Evolutionary conservation across 2,329 filamentous ascomycete genomes (phyloP).

Genomic region (Calonectria leucothoes): DNA sequence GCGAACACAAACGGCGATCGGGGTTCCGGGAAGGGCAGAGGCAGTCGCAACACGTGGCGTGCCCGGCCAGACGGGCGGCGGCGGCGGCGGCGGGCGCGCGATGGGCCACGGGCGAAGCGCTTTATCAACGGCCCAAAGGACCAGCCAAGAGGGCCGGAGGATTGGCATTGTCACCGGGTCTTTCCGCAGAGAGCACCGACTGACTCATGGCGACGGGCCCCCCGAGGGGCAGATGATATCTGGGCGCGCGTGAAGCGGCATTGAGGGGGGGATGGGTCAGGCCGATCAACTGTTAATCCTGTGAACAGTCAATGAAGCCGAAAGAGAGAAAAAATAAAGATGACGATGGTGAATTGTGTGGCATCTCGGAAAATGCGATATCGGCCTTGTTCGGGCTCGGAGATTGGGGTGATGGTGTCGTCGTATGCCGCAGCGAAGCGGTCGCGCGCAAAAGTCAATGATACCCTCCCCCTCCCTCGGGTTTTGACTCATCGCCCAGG

Average conservation of each 20-base stretch:
- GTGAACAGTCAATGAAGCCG: neutral
- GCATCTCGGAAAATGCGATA: neutral
- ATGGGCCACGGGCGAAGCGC: neutral
- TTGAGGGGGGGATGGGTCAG: slow-evolving; percentile 40
- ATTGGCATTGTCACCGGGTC: neutral
- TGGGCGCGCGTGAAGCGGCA: slow-evolving; percentile 60
- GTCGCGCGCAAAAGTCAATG: slow-evolving; percentile 2
- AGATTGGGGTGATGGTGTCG: neutral
- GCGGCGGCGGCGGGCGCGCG: too few species aligned
- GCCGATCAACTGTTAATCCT: neutral
- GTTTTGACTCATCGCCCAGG: neutral
- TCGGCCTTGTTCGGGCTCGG: slow-evolving; percentile 1
- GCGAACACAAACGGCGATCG: neutral
- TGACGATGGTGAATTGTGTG: neutral
- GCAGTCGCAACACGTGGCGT: neutral
- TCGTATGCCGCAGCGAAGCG: slow-evolving; percentile 3
- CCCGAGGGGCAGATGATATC: slow-evolving; percentile 56
- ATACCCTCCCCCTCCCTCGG: slow-evolving; percentile 7
- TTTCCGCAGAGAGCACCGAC: slow-evolving; percentile 43
- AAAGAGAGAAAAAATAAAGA: neutral
- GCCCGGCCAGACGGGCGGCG: neutral
- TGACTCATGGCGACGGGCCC: slow-evolving; percentile 50
- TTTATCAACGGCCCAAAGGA: neutral
- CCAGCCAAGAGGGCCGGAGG: neutral
- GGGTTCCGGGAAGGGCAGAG: neutral